Percentiles rank a stretch among this genome's conserved stretches.
Conservation (phyloP, 768 basidiomycete species). For the Tricholomella constricta region DNA sequence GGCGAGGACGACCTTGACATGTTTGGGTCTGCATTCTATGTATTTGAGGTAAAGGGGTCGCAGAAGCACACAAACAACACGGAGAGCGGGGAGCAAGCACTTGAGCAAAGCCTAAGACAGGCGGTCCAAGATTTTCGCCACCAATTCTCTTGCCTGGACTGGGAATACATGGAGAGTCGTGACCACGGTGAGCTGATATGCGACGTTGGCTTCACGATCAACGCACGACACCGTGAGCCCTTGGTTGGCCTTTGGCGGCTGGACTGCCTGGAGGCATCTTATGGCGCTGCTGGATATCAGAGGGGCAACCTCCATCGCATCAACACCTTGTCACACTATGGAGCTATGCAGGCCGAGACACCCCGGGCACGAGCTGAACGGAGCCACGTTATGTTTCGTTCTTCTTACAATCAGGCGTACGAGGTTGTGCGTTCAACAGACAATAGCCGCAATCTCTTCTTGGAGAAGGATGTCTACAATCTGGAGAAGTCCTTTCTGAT, state of each 20-base stretch:
- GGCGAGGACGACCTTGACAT: background rate
- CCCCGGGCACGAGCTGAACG: background rate
- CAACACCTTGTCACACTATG: constrained; percentile 17
- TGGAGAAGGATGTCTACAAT: constrained; percentile 11
- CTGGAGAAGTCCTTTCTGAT: background rate
- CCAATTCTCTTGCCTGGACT: constrained; percentile 14
- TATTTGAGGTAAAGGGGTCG: constrained; percentile 19
- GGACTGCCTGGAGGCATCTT: constrained; percentile 19
- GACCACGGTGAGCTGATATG: constrained; percentile 12
- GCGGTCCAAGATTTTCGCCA: constrained; percentile 1
- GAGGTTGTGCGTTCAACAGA: constrained; percentile 12
- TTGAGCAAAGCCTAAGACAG: background rate
- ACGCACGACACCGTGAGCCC: constrained; percentile 1
- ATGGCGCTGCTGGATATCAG: constrained; percentile 13
- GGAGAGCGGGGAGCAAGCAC: background rate
- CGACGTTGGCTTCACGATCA: constrained; percentile 17
- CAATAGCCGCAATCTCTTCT: constrained; percentile 15
- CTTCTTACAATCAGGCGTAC: constrained; percentile 17
- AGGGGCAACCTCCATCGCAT: constrained; percentile 15
- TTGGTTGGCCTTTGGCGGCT: constrained; percentile 20
- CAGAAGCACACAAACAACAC: constrained; percentile 9
- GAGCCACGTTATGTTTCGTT: constrained; percentile 14
- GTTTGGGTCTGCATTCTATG: constrained; percentile 22
- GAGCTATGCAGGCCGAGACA: constrained; percentile 20
- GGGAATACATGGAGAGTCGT: constrained; percentile 17